Evolutionary conservation across 2,329 filamentous ascomycete species (phyloP).

Genomic region (Colletotrichum gigasporum): DNA sequence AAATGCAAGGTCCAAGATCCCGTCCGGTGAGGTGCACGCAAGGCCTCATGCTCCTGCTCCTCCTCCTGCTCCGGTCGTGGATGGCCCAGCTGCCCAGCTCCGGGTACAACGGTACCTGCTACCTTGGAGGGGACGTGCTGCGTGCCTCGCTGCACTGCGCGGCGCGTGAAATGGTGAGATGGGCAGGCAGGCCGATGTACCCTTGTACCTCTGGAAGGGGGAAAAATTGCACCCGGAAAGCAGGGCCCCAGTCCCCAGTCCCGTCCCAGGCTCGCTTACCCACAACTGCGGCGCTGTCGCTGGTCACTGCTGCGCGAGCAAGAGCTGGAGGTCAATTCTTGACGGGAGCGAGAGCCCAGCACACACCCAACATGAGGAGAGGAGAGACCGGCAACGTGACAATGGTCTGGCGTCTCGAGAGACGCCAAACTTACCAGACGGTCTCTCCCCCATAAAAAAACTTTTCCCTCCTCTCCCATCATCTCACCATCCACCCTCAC

Average conservation of each 20-base stretch:
- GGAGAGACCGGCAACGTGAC: no score
- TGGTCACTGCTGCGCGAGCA: conserved; percentile 31
- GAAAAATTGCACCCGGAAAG: conserved; percentile 19
- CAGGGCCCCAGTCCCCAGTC: conserved; percentile 14
- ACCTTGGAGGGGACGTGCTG: neutral
- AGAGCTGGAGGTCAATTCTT: conserved; percentile 34
- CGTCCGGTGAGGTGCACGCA: no score
- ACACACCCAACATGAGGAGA: conserved; percentile 34
- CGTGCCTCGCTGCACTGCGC: conserved; percentile 6
- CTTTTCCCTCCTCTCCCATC: conserved; percentile 34
- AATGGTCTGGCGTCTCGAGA: conserved; percentile 36
- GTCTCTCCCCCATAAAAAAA: conserved; percentile 47
- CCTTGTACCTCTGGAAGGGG: conserved; percentile 26
- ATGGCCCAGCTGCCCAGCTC: conserved; percentile 13
- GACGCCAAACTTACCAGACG: conserved; percentile 47
- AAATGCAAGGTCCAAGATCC: neutral
- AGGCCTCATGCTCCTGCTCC: neutral
- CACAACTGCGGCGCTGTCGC: conserved; percentile 26
- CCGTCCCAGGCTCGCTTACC: conserved; percentile 30
- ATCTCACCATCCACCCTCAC: conserved; percentile 33
- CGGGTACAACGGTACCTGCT: conserved; percentile 25
- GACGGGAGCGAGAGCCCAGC: conserved; percentile 26
- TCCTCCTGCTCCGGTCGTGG: neutral
- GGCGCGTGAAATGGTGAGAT: neutral
- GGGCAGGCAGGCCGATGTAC: conserved; percentile 6